These are phyloP conservation scores for Plasmodium gaboni DNA, from an alignment of 169 alveolate genomes.

Conservation along the genomic window DNA sequence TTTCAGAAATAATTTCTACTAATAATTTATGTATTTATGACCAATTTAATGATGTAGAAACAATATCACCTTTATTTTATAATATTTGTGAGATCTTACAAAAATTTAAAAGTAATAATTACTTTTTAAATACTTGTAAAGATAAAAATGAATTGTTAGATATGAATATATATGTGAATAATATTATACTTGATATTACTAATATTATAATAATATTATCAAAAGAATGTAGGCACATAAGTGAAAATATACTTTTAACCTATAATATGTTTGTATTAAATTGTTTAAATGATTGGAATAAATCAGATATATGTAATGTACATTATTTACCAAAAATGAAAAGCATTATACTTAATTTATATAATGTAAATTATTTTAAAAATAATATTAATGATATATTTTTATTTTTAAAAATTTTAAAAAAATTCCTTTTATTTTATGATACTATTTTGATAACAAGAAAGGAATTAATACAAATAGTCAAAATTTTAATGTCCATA, in stretches of 20 bases:
- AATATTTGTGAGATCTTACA: constrained; percentile 16
- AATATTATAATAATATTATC: constrained; percentile 14
- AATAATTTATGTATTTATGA: not conserved
- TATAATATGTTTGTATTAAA: constrained; percentile 16
- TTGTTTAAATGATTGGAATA: constrained; percentile 42
- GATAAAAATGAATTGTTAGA: constrained; percentile 12
- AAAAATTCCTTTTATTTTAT: constrained; percentile 39
- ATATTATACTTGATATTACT: constrained; percentile 33
- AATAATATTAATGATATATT: constrained; percentile 19
- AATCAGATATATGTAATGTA: constrained; percentile 24
- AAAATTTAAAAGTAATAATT: constrained; percentile 11
- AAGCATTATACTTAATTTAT: constrained; percentile 25
- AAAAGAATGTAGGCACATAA: not conserved
- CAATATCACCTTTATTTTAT: not conserved
- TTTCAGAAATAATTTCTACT: constrained; percentile 22
- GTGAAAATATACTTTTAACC: constrained; percentile 24
- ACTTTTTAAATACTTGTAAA: not conserved
- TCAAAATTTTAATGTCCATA: constrained; percentile 21
- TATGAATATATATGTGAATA: constrained; percentile 34
- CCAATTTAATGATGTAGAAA: not conserved
- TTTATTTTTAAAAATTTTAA: constrained; percentile 40
- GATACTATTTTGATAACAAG: constrained; percentile 15
- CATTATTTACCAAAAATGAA: constrained; percentile 25
- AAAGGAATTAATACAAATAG: constrained; percentile 21
- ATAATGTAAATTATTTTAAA: constrained; percentile 31